phyloP scores from a whole-genome alignment of 2,329 filamentous ascomycete species.

The Exophiala sp. region DNA sequence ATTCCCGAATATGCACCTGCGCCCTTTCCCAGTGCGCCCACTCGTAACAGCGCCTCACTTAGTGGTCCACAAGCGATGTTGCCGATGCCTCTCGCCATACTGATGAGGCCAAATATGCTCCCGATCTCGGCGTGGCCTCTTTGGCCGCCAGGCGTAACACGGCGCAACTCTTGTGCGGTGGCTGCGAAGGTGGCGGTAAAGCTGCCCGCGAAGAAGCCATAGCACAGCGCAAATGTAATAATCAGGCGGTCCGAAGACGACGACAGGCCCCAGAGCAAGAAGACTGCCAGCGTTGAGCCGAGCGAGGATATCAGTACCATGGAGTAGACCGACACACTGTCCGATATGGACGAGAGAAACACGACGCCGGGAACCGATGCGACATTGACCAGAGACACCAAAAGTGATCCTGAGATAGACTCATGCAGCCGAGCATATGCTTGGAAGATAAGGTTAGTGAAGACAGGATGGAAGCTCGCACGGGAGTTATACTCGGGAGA shows the following conservation, averaged over 20 bases:
- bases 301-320: slow-evolving; percentile 43
- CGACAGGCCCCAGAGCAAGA: slow-evolving; percentile 49
- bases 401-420: neutral
- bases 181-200: slow-evolving; percentile 44
- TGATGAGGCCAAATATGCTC: slow-evolving; percentile 48
- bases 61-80: slow-evolving; percentile 51
- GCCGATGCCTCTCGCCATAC: slow-evolving; percentile 50
- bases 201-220: slow-evolving; percentile 44
- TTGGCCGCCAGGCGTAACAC: slow-evolving; percentile 7
- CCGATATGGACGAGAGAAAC: slow-evolving; percentile 36
- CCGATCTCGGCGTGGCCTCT: slow-evolving; percentile 40
- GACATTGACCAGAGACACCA: slow-evolving; percentile 32
- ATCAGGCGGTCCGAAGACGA: slow-evolving; percentile 38
- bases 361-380: slow-evolving; percentile 37
- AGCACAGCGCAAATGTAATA: slow-evolving; percentile 40
- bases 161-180: slow-evolving; percentile 35
- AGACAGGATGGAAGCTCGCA: neutral
- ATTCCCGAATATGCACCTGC: neutral
- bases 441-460: neutral
- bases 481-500: slow-evolving; percentile 27
- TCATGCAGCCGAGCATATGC: slow-evolving; percentile 2
- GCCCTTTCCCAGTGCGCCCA: neutral
- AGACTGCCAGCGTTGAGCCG: slow-evolving; percentile 40
- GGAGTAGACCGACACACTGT: slow-evolving; percentile 41
- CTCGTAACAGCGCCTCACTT: slow-evolving; percentile 38